phyloP scores from a whole-genome alignment of 768 basidiomycete genomes.

The Suillus americanus region DNA sequence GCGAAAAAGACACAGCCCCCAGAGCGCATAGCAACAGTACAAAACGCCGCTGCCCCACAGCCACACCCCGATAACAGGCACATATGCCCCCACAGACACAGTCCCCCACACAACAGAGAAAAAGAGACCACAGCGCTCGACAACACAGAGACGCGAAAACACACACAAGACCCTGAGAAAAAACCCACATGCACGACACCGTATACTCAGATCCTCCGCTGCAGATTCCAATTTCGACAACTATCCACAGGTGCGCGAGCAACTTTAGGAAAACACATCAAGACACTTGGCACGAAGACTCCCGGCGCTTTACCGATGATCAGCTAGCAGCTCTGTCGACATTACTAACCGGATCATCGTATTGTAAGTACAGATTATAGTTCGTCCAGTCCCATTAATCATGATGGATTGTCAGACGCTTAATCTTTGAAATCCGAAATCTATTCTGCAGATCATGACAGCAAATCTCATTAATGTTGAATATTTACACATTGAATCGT shows the following conservation, averaged over 20 bases:
- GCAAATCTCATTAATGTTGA: not conserved
- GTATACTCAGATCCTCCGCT: slow-evolving; percentile 8
- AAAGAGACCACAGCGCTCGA: too few species aligned
- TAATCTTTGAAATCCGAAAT: slow-evolving; percentile 5
- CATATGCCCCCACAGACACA: too few species aligned
- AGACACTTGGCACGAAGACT: slow-evolving; percentile 90
- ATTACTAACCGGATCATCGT: slow-evolving; percentile 82
- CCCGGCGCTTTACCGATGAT: slow-evolving; percentile 81
- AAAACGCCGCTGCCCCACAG: slow-evolving; percentile 65
- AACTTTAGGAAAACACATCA: slow-evolving; percentile 82
- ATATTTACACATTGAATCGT: not conserved
- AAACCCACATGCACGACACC: slow-evolving; percentile 1
- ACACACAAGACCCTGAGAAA: slow-evolving; percentile 79
- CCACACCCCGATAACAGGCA: too few species aligned
- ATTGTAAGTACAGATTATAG: slow-evolving; percentile 49
- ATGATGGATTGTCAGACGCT: slow-evolving; percentile 2
- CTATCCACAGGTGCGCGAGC: slow-evolving; percentile 77
- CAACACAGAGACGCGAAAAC: too few species aligned
- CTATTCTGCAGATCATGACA: slow-evolving; percentile 1
- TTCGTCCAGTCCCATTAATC: slow-evolving; percentile 17
- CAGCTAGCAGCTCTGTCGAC: slow-evolving; percentile 81
- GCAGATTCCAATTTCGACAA: slow-evolving; percentile 82
- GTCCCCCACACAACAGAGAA: too few species aligned
- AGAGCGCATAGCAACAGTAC: slow-evolving; percentile 57
- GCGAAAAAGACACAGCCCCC: slow-evolving; percentile 66